Conservation (phyloP, 148 eudicot genomes). For the Chenopodium album region DNA sequence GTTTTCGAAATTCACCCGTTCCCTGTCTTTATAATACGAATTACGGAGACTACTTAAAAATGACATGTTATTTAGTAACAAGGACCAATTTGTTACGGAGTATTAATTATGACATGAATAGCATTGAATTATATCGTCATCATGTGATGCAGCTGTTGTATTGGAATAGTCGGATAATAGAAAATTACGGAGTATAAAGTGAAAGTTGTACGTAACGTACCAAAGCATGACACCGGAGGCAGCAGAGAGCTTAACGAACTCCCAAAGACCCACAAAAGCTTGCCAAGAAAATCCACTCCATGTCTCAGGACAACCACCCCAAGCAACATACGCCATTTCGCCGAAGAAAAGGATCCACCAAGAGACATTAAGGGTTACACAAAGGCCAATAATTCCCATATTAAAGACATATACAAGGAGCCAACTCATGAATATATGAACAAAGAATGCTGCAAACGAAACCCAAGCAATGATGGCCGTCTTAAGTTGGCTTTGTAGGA, state of each 20-base stretch:
- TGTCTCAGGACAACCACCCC: constrained; percentile 59
- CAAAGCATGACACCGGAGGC: constrained; percentile 75
- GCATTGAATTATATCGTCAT: too few relatives aligned
- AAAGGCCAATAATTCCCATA: constrained; percentile 47
- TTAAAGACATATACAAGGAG: constrained; percentile 35
- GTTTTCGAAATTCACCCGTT: too few relatives aligned
- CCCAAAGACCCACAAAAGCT: constrained; percentile 61
- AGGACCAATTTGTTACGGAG: too few relatives aligned
- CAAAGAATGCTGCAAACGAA: constrained; percentile 29
- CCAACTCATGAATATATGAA: constrained; percentile 42
- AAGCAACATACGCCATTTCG: constrained; percentile 36
- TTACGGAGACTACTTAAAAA: too few relatives aligned
- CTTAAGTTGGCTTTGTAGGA: constrained; percentile 61
- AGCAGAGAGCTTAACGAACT: constrained; percentile 57
- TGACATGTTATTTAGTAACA: too few relatives aligned
- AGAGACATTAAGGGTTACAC: constrained; percentile 42
- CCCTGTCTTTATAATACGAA: too few relatives aligned
- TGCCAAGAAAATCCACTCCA: constrained; percentile 57
- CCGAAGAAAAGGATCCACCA: constrained; percentile 52
- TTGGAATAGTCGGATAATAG: too few relatives aligned
- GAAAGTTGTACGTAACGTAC: constrained; percentile 19
- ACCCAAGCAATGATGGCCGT: constrained; percentile 54
- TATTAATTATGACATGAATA: too few relatives aligned
- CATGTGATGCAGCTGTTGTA: too few relatives aligned
- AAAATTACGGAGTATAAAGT: too few relatives aligned